Evolutionary conservation across 805 yeast species (phyloP), one percentile per base, ranked within the genome.

Genomic region (Starmerella stigmatis): DNA sequence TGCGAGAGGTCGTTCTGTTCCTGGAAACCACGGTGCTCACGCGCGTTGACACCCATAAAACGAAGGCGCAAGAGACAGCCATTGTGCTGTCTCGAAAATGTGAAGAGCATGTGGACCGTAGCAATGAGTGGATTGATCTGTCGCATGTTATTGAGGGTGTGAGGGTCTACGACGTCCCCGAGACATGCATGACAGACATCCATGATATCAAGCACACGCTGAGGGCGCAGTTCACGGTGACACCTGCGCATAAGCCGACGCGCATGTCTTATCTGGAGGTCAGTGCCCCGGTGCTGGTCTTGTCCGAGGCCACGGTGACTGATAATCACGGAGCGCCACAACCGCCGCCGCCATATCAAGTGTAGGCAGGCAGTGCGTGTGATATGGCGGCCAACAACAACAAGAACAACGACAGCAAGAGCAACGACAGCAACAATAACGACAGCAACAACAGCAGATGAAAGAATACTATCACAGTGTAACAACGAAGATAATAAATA

Each of bases 141-240:
- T 19, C 50, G 12, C 36, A 37, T 9, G 3, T 26, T n/a, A 16
- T 46, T 3, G 15, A 31, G 6, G 28, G 16, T 13, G 41, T 47
- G 10, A 28, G 44, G 5, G 40, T 46, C 15, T 43, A 28, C 25
- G 50, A 47, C 9, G 37, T 46, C 12, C 46, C 44, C 1, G 50
- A 46, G 33, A 41, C 50, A 8, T 43, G 38, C 22, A 29, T 13
- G 7, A 46, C 47, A 9, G 26, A 25, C 16, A 15, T 46, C 13
- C 50, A 46, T 32, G 33, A 43, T 5, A 32, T 34, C 23, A 12
- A n/a, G 29, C 50, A 46, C 20, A 25, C 20, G 19, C 27, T 43
- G 17, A 27, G 47, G 3, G 47, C 33, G 11, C 44, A 46, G 21
- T 16, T 46, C 5, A 19, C 23, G 4, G 33, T 46, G 7, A 23